Evolutionary conservation across 768 basidiomycete genomes (phyloP), one percentile per base, ranked within the genome.

Genomic region (Hygrophorus pudorinus): DNA sequence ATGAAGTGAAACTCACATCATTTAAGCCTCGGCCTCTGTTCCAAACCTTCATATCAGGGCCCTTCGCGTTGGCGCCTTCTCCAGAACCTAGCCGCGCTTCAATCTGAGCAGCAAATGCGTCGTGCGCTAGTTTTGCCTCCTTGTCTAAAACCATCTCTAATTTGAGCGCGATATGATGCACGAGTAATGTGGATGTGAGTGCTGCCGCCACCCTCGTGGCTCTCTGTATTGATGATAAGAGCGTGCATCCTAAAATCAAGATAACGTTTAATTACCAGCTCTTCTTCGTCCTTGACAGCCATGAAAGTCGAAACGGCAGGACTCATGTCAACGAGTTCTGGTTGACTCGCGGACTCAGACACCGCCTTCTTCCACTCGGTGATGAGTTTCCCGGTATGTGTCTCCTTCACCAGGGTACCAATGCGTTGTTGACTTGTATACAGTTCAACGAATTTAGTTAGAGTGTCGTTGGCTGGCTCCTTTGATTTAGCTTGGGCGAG

Each of bases 31-130:
- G 79, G 11, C 78, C 83, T 56, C 86, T 81, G 54, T 71, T 76
- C 92, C 94, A 97, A 13, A 94, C 78, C 57, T 82, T 90, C 81
- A 84, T 88, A 59, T 97, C 92, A 4, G 91, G 88, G 2, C 83
- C 83, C 56, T 87, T 90, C 2, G 77, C 79, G 48, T 72, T 72
- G 34, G 72, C 77, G 13, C 81, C 86, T 53, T 85, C 83, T 34
- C 85, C 86, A 14, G 83, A 87, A 9, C 93, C 94, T 48, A 97
- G 71, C 39, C 91, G 77, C 8, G 75, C 74, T 64, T 99, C 94
- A 38, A 97, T 84, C 60, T 90, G 80, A 28, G 79, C 74, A 4
- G 89, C 78, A 33, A 97, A 77, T 54, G 78, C 71, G 52, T 92
- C 89, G 56, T 99, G 94, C 0, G 88, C 75, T 24, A 96, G 84